Conservation (phyloP, 2,329 filamentous ascomycete species). For the Claviceps sp. region DNA sequence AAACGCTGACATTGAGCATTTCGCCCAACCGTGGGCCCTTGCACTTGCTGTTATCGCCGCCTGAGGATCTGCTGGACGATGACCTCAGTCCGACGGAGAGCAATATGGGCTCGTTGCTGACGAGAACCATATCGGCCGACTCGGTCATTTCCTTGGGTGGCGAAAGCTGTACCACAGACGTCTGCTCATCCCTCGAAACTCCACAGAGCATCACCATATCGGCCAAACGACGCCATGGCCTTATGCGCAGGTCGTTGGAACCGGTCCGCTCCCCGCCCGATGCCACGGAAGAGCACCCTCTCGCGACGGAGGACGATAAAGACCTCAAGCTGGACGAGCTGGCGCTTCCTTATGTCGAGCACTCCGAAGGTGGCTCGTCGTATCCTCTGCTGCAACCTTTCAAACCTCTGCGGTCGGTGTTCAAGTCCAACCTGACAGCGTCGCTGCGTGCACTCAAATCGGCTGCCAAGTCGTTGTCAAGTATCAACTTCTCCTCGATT, state of each 20-base stretch:
- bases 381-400: constrained; percentile 23
- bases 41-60: constrained; percentile 45
- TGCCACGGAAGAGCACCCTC: constrained; percentile 35
- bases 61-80: constrained; percentile 42
- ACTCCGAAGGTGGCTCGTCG: constrained; percentile 4
- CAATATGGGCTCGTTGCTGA: constrained; percentile 35
- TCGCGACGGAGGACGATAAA: constrained; percentile 22
- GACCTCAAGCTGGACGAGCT: constrained; percentile 35
- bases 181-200: constrained; percentile 35
- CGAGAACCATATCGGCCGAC: constrained; percentile 43
- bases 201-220: constrained; percentile 26
- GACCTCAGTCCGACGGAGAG: constrained; percentile 36
- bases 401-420: constrained; percentile 40
- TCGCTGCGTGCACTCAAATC: constrained; percentile 51
- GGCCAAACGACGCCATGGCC: constrained; percentile 21
- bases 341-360: constrained; percentile 20
- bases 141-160: constrained; percentile 46
- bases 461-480: constrained; percentile 50
- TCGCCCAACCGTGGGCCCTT: constrained; percentile 37
- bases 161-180: constrained; percentile 38
- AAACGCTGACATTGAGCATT: constrained; percentile 43
- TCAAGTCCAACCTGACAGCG: constrained; percentile 57
- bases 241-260: constrained; percentile 35
- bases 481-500: constrained; percentile 48
- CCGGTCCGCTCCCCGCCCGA: constrained; percentile 44